Conservation (phyloP, 2,329 filamentous ascomycete species). For the Aureobasidium sp. region DNA sequence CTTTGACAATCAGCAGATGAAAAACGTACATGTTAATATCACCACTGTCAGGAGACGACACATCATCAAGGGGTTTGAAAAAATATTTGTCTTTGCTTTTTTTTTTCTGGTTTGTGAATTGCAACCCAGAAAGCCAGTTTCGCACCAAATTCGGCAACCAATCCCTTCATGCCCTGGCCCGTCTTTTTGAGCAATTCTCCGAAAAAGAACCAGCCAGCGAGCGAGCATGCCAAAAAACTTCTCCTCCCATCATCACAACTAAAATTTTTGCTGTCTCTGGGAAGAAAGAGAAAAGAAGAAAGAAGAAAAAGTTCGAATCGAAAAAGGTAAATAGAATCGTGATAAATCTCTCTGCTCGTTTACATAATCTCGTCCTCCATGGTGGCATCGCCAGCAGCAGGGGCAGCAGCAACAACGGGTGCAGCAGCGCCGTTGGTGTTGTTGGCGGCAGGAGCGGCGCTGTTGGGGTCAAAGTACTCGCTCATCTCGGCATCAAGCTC, state of each 20-base stretch:
- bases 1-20: no score
- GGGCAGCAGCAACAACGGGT: constrained; percentile 38
- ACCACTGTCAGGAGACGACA: no score
- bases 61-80: no score
- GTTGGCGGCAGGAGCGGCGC: constrained; percentile 35
- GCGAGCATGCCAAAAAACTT: not conserved
- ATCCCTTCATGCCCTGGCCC: no score
- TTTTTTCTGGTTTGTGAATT: no score
- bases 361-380: constrained; percentile 52
- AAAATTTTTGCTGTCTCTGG: not conserved
- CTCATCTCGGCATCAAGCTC: constrained; percentile 97
- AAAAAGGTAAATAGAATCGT: not conserved
- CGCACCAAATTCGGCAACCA: no score
- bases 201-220: no score
- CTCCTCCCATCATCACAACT: not conserved
- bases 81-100: no score
- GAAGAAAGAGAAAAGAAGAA: not conserved
- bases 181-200: no score
- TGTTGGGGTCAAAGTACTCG: constrained; percentile 69
- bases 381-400: constrained; percentile 44
- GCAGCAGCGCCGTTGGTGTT: constrained; percentile 39
- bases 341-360: constrained; percentile 19
- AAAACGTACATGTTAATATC: no score
- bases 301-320: not conserved
- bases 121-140: no score